Base-by-base conservation (phyloP, 208 protist species). In the Kentomonas sorsogonicus region DNA sequence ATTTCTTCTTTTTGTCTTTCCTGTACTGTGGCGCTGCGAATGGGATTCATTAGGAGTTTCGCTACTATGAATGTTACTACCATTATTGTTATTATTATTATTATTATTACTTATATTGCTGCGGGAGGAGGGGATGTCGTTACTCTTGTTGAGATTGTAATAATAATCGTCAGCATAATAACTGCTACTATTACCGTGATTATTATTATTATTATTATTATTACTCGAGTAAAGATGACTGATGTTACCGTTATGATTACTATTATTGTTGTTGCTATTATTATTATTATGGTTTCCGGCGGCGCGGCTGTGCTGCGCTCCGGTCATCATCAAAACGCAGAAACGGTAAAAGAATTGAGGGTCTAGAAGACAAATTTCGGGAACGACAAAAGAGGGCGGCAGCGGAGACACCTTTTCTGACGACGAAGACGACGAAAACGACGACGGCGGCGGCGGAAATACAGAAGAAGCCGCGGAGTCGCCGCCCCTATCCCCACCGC, bases 81-180 rank as follows among this genome's bases (percentile, higher is more conserved):
- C 9, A 48, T 48, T 48, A 48, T 27, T 9, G 22, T 48, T 48
- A 3, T 43, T 61, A 5, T 39, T 13, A 20, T 68, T 41, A 26
- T 53, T 18, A n/a, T 60, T 63, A 29, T 39, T 56, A 53, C 22
- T 63, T 53, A 59, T 16, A 50, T 63, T 56, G 11, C 58, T 41
- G 22, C 53, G 16, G 20, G 22, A 18, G 16, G 38, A 18, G 38
- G 38, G 38, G 16, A 16, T 11, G 22, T 22, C 43, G 10, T 22
- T 22, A 18, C 9, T 48, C n/a, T 48, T 13, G 5, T 20, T 27
- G 13, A 61, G 11, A 22, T 18, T 47, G 13, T 47, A 38, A 7
- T 31, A 25, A 18, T 25, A 44, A 16, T 34, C 41, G 29, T 61
- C 55, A 9, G 43, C 11, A n/a, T 40, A 15, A 9, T 40, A 15